Evolutionary conservation across 768 basidiomycete genomes (phyloP).

Genomic region (Boletus edulis): DNA sequence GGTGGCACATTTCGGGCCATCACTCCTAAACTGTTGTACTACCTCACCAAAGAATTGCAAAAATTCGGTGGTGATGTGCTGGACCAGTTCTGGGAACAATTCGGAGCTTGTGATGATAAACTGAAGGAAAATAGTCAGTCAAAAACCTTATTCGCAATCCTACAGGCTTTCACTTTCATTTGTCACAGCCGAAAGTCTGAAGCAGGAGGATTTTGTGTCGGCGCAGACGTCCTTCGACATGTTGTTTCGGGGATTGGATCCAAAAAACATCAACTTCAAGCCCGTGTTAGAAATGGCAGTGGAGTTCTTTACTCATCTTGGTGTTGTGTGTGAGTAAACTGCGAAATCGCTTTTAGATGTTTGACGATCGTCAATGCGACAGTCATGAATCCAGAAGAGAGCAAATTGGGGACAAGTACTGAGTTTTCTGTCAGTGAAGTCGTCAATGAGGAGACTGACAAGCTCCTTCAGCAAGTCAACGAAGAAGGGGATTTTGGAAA

Average conservation of each 20-base stretch:
- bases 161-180: background rate
- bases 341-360: background rate
- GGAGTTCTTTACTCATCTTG: background rate
- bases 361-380: background rate
- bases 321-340: background rate
- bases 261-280: background rate
- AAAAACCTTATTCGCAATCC: background rate
- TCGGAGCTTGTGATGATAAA: background rate
- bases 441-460: background rate
- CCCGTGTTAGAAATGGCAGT: background rate
- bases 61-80: background rate
- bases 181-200: slow-evolving; percentile 1
- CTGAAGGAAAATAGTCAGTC: background rate
- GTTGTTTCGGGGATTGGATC: background rate
- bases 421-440: background rate
- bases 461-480: background rate
- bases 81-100: slow-evolving; percentile 1
- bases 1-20: background rate
- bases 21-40: background rate
- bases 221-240: background rate
- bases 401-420: background rate
- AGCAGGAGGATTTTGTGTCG: background rate
- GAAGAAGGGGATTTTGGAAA: background rate
- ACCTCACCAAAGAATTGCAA: background rate
- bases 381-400: slow-evolving; percentile 1